Evolutionary conservation across 2,329 filamentous ascomycete species (phyloP), one percentile per base, ranked within the genome.

Genomic region (Fusarium tjaetaba): DNA sequence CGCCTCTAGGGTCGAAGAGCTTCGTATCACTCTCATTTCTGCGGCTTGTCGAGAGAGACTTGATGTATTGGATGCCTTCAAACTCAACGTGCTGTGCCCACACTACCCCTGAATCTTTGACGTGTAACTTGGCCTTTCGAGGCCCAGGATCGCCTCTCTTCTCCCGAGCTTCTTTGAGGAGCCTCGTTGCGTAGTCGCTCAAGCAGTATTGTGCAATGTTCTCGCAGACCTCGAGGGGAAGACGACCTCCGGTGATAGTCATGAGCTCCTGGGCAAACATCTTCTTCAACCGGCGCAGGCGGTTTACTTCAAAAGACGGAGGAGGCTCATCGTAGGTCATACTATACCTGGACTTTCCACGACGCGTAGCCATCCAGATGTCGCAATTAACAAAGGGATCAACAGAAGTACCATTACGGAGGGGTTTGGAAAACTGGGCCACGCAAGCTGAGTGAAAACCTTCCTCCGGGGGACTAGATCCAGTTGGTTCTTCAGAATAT

Each of bases 391-490:
- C 30, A 30, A 11, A 30, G 30, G 30, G 11, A 30, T 30, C 10
- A 30, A 30, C 30, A 28, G 28, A 7, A 28, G 28, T 28, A 28
- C 28, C 30, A 30, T 30, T 11, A 30, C 30, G 30, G 30, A 30
- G 30, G 30, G 30, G 30, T 30, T 30, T 30, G 30, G 30, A 32
- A 32, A 32, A 32, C 30, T 43, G n/a, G 41, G 5, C n/a, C 9
- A 16, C 41, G 15, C 41, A 43, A 43, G 41, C 11, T 18, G n/a
- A 24, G 41, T 43, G n/a, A 15, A 11, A 43, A 18, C 41, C 41
- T 11, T 4, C 11, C n/a, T 43, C n/a, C 7, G 15, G 14, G 39
- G 1, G 1, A 5, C 22, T 2, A 15, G 39, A 10, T 15, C 7
- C 22, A 42, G 34, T 34, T 34, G 34, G 34, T 16, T 34, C 34